A percentile compares a stretch with the other conserved stretches of the same genome.
These are phyloP conservation scores for Psilocybe cubensis DNA, from an alignment of 768 basidiomycete genomes.

Conservation along the genomic window DNA sequence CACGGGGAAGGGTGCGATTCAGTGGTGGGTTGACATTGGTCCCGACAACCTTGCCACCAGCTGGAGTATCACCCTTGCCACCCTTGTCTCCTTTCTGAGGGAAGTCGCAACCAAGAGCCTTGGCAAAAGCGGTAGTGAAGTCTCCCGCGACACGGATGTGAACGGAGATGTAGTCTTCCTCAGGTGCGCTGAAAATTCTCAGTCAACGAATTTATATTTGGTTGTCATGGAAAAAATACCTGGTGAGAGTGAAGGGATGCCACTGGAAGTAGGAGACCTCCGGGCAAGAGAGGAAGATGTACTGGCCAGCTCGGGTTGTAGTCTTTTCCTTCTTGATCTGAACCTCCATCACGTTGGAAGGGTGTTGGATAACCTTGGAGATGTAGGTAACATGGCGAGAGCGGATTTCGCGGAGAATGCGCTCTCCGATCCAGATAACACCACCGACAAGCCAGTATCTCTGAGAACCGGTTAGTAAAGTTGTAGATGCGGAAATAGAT, in stretches of 20 bases:
- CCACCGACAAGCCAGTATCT: conserved; percentile 92
- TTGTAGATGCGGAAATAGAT: conserved; percentile 2
- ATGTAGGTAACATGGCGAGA: conserved; percentile 91
- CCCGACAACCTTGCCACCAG: conserved; percentile 64
- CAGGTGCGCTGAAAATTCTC: conserved; percentile 67
- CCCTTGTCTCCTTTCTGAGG: conserved; percentile 47
- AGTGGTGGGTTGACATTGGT: conserved; percentile 60
- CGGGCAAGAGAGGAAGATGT: conserved; percentile 91
- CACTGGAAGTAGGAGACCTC: conserved; percentile 95
- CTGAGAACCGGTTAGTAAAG: conserved; percentile 36
- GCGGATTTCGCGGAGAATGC: conserved; percentile 89
- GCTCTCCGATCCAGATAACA: conserved; percentile 83
- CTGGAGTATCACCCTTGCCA: conserved; percentile 44
- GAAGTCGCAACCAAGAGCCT: conserved; percentile 85
- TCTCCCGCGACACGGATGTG: conserved; percentile 94
- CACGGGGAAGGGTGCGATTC: conserved; percentile 78
- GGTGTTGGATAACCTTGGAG: conserved; percentile 94
- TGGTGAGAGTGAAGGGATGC: conserved; percentile 96
- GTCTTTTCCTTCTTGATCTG: conserved; percentile 98
- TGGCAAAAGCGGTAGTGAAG: conserved; percentile 83
- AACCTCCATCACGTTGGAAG: conserved; percentile 91
- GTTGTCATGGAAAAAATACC: conserved; percentile 38
- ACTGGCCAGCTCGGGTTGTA: conserved; percentile 83
- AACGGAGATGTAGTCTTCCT: conserved; percentile 93
- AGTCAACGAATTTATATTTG: not conserved